phyloP scores from a whole-genome alignment of 2,329 filamentous ascomycete genomes.

The Chalaropsis thielavioides region DNA sequence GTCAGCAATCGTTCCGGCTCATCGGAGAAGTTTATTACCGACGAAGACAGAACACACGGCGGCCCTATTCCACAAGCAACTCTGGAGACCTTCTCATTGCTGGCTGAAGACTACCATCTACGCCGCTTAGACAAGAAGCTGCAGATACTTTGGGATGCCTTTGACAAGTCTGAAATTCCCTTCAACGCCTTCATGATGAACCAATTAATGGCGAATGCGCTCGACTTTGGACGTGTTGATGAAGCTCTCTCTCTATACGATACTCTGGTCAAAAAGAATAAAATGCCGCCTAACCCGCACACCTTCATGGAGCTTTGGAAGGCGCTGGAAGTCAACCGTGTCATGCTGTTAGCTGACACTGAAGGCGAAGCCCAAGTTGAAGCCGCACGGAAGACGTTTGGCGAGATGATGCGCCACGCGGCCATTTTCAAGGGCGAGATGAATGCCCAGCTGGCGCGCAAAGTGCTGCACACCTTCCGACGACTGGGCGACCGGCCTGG shows the following conservation, averaged over 20 bases:
- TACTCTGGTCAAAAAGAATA: conserved; percentile 35
- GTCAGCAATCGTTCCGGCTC: conserved; percentile 34
- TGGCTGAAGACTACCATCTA: conserved; percentile 57
- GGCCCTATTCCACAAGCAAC: conserved; percentile 42
- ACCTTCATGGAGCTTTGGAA: conserved; percentile 58
- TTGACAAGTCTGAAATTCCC: conserved; percentile 47
- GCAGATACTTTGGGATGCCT: conserved; percentile 45
- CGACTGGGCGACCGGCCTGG: conserved; percentile 32
- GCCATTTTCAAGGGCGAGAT: conserved; percentile 30
- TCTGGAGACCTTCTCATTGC: conserved; percentile 62
- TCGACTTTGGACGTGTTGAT: conserved; percentile 41
- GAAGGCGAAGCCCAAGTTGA: conserved; percentile 23
- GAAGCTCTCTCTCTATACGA: conserved; percentile 43
- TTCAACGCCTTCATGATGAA: conserved; percentile 67
- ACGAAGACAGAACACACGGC: not conserved
- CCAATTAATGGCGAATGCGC: conserved; percentile 54
- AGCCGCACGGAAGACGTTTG: conserved; percentile 31
- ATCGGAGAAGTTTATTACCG: not conserved
- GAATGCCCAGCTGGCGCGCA: conserved; percentile 34
- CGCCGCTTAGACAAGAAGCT: conserved; percentile 44
- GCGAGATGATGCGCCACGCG: conserved; percentile 35
- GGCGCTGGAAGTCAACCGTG: conserved; percentile 37
- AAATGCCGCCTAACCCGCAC: conserved; percentile 47
- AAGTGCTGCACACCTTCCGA: conserved; percentile 37
- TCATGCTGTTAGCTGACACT: conserved; percentile 25